Conservation (phyloP, 1,284 basidiomycete species). For the Leucoagaricus sp. region DNA sequence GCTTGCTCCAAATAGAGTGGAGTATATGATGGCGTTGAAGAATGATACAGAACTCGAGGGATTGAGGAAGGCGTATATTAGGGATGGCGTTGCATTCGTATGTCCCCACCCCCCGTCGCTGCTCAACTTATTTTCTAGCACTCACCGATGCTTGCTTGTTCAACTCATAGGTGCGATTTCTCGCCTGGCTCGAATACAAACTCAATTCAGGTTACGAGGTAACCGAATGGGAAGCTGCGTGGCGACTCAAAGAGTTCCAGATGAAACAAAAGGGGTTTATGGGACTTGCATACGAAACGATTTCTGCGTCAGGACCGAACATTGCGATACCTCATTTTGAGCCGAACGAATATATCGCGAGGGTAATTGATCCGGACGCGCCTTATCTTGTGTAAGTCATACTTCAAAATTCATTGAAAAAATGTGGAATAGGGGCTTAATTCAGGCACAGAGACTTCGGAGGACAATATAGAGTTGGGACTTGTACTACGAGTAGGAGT, state of each 20-base stretch:
- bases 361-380: conserved; percentile 72
- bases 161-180: conserved; percentile 66
- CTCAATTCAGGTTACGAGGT: conserved; percentile 77
- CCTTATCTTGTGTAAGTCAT: conserved; percentile 91
- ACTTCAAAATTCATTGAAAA: no score
- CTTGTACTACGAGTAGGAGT: conserved; percentile 92
- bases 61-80: conserved; percentile 80
- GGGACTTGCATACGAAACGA: conserved; percentile 93
- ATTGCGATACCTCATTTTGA: conserved; percentile 94
- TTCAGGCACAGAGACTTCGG: conserved; percentile 73
- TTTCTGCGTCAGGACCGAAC: conserved; percentile 89
- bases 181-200: conserved; percentile 90
- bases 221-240: conserved; percentile 90
- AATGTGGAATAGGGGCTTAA: no score
- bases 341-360: conserved; percentile 71
- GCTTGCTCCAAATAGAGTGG: conserved; percentile 66
- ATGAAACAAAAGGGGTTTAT: conserved; percentile 75
- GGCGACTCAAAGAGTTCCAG: conserved; percentile 80
- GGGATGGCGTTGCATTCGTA: conserved; percentile 91
- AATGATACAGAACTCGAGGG: conserved; percentile 87
- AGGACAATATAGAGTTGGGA: conserved; percentile 88
- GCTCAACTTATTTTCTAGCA: not conserved
- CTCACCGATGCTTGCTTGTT: conserved; percentile 8
- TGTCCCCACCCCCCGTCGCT: conserved; percentile 27
- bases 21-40: conserved; percentile 86